Evolutionary conservation across 202 grass and related monocot species (phyloP), one percentile per base, ranked within the genome.

Genomic region (Panicum hallii): DNA sequence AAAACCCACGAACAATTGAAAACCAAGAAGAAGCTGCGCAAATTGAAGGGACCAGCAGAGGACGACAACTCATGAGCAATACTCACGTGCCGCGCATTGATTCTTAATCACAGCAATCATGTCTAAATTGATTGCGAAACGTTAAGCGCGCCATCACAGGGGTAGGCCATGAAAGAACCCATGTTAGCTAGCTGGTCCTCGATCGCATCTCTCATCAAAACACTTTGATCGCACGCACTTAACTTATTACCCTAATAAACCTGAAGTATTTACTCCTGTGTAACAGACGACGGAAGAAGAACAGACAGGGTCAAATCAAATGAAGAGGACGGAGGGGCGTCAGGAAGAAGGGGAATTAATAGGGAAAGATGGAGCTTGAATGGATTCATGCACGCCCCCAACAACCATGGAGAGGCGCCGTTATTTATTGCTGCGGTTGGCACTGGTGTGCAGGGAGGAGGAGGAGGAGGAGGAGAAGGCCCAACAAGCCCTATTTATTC

Each of bases 391-490:
- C 79, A 78, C 80, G 72, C 84, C 63, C 68, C 75, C 90, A 87
- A 90, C 85, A 89, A 94, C 87, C 82, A 88, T 86, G 71, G 80
- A 94, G 87, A 88, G 77, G 89, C 83, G 69, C 77, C 84, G 72
- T 80, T 77, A 92, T 90, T 94, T 90, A 88, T 92, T 94, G 53
- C 53, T 63, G 70, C 85, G 17, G 87, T 86, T 94, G 84, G 90
- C 78, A 85, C 87, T 77, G 84, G 74, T 85, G 81, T 79, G 60
- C 40, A 49, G 74, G 82, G 55, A 85, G 40, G 64, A 77, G 61
- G 44, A 85, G 40, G 64, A 77, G 61, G 44, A 72, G 79, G 41
- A 82, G 81, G 85, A 91, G 26, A 26, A 26, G 54, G 61, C 56
- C 83, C 83, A 88, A 74, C 83, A 81, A 90, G 75, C 82, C 70